Conservation (phyloP, 2,329 filamentous ascomycete genomes). For the Clonostachys solani region DNA sequence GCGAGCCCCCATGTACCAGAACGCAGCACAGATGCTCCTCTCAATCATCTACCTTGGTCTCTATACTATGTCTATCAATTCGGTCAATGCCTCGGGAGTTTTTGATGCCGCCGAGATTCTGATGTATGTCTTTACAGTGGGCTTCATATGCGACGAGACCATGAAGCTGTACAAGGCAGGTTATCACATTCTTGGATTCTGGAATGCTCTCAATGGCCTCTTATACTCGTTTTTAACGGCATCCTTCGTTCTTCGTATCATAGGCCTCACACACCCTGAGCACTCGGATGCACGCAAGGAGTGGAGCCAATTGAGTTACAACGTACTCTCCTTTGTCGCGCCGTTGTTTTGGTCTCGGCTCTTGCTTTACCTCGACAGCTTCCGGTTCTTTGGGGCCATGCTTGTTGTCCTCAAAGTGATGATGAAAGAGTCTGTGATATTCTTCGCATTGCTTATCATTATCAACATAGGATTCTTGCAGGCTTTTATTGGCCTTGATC, state of each 20-base stretch:
- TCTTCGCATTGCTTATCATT: conserved; percentile 85
- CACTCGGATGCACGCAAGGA: conserved; percentile 40
- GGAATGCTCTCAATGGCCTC: conserved; percentile 90
- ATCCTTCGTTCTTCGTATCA: conserved; percentile 74
- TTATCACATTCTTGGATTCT: conserved; percentile 86
- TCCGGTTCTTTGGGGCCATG: conserved; percentile 98
- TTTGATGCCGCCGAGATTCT: conserved; percentile 79
- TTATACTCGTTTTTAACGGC: conserved; percentile 76
- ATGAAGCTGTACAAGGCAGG: conserved; percentile 94
- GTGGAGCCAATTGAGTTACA: conserved; percentile 83
- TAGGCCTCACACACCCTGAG: conserved; percentile 64
- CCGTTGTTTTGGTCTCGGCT: conserved; percentile 97
- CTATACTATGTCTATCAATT: conserved; percentile 90
- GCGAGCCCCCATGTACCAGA: conserved; percentile 89
- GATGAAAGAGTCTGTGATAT: conserved; percentile 93
- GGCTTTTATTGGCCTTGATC: conserved; percentile 87
- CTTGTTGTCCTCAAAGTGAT: conserved; percentile 92
- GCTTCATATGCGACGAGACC: conserved; percentile 84
- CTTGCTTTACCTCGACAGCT: conserved; percentile 85
- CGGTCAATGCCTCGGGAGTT: conserved; percentile 80
- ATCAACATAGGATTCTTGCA: conserved; percentile 87
- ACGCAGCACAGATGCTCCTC: conserved; percentile 79
- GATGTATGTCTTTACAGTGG: conserved; percentile 86
- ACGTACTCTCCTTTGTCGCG: conserved; percentile 87
- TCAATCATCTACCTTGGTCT: conserved; percentile 79